A percentile compares a stretch with the other conserved stretches of the same genome.
Conservation (phyloP, 345 rosid genomes). For the Garcia nutans region DNA sequence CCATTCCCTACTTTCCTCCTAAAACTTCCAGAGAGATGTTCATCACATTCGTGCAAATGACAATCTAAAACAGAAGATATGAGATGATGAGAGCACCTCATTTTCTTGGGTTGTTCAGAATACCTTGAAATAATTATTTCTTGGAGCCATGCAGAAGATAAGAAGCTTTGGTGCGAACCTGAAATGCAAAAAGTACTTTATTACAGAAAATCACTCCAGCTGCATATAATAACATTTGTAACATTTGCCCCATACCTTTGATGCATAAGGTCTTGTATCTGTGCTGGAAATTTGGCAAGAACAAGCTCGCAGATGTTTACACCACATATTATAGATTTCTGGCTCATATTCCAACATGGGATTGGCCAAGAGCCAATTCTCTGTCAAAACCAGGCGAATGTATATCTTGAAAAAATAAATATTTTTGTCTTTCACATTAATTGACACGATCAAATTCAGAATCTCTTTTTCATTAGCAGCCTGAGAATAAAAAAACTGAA, state of each 20-base stretch:
- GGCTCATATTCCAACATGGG: constrained; percentile 46
- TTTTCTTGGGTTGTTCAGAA: background rate
- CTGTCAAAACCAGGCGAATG: constrained; percentile 55
- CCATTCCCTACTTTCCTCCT: background rate
- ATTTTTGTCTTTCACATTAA: constrained; percentile 55
- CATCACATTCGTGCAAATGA: background rate
- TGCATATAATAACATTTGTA: background rate
- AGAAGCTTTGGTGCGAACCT: constrained; percentile 74
- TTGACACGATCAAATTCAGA: constrained; percentile 49
- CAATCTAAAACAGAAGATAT: background rate
- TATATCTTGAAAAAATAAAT: constrained; percentile 66
- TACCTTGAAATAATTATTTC: constrained; percentile 16
- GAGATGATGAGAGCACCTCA: background rate
- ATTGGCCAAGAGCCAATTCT: constrained; percentile 70
- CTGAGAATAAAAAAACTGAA: constrained; percentile 40
- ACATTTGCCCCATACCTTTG: constrained; percentile 47
- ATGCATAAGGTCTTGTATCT: constrained; percentile 69
- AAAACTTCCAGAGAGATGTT: background rate
- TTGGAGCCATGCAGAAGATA: constrained; percentile 52
- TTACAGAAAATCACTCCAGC: background rate
- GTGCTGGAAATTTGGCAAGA: constrained; percentile 72
- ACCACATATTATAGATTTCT: constrained; percentile 65
- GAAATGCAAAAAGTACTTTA: constrained; percentile 15
- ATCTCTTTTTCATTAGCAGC: constrained; percentile 57
- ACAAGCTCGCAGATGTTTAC: constrained; percentile 63